These are phyloP conservation scores for Blastocystis sp. DNA, from an alignment of 352 stramenopile species.

Conservation along the genomic window DNA sequence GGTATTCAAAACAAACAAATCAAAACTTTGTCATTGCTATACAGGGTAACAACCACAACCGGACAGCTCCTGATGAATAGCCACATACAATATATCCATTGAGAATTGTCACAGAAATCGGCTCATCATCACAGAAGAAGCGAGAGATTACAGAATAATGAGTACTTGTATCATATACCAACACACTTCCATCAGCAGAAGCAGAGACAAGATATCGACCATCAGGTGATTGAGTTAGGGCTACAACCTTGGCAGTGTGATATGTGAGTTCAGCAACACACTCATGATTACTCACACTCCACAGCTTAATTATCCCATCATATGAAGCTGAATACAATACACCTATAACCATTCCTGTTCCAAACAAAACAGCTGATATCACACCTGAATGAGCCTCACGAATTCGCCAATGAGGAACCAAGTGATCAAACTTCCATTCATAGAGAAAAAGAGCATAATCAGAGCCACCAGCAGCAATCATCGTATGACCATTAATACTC, in stretches of 20 bases:
- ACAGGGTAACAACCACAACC: not conserved
- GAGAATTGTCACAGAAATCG: not conserved
- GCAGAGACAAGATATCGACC: conserved; percentile 6
- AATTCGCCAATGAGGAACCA: not conserved
- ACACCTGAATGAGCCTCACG: not conserved
- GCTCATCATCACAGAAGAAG: not conserved
- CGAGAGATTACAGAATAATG: not conserved
- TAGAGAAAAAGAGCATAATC: conserved; percentile 12
- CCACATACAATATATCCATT: not conserved
- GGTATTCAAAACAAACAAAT: not conserved
- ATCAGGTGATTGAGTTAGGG: conserved; percentile 7
- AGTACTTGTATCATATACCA: conserved; percentile 32
- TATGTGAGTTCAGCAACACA: not conserved
- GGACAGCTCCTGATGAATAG: not conserved
- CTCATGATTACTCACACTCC: not conserved
- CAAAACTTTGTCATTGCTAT: not conserved
- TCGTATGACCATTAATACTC: not conserved
- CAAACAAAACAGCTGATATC: not conserved
- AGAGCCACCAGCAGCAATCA: not conserved
- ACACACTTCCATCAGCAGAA: not conserved
- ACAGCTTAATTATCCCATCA: not conserved
- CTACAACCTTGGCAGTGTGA: not conserved
- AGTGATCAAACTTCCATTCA: not conserved
- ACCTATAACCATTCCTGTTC: conserved; percentile 1
- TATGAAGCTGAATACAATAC: not conserved